Evolutionary conservation across 257 asterid genomes (phyloP).

Genomic region (Solanum dulcamara): DNA sequence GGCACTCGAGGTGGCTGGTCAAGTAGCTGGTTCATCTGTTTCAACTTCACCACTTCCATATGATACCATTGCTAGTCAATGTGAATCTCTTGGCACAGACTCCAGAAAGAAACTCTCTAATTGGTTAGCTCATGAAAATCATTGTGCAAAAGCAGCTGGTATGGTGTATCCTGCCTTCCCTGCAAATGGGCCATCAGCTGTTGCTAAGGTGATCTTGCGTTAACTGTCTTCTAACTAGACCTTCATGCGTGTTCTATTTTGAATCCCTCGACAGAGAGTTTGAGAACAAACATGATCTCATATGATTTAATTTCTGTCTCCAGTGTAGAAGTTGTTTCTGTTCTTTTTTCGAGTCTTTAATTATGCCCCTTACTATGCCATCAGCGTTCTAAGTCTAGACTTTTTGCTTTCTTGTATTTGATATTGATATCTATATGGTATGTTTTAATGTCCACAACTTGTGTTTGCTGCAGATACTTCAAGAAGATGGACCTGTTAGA

Average conservation of each 20-base stretch:
- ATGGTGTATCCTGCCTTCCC: conserved; percentile 21
- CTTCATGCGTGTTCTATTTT: neutral
- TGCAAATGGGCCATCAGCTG: conserved; percentile 28
- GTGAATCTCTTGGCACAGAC: conserved; percentile 81
- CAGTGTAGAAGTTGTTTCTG: neutral
- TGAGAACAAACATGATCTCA: neutral
- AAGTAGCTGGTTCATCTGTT: conserved; percentile 87
- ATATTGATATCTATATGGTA: neutral
- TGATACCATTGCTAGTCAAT: conserved; percentile 76
- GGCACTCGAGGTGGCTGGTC: conserved; percentile 99
- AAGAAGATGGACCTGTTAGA: conserved; percentile 17
- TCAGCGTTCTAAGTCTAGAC: neutral
- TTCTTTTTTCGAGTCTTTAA: neutral
- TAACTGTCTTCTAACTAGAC: neutral
- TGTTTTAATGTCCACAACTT: neutral
- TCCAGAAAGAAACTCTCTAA: conserved; percentile 83
- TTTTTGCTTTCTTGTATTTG: neutral
- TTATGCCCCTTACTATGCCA: neutral
- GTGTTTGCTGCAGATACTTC: conserved; percentile 22
- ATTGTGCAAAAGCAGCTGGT: conserved; percentile 10
- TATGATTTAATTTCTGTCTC: neutral
- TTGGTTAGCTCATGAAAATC: conserved; percentile 66
- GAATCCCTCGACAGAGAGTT: neutral
- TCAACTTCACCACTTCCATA: conserved; percentile 95
- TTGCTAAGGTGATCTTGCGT: conserved; percentile 35